phyloP scores from a whole-genome alignment of 768 basidiomycete genomes.

The Xerocomellus intermedius region DNA sequence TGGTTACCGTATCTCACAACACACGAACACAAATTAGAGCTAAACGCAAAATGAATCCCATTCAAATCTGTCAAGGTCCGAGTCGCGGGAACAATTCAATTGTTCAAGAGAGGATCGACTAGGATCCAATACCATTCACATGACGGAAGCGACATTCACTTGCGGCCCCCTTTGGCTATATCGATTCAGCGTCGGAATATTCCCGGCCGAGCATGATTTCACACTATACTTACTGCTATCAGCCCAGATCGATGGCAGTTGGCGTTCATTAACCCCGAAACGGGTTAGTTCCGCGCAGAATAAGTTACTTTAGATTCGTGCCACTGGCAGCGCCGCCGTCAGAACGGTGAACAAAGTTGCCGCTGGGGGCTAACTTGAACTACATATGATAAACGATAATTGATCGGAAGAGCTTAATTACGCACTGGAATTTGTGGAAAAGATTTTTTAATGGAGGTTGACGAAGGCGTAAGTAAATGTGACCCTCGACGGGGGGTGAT shows the following conservation, averaged over 20 bases:
- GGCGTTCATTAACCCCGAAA: background rate
- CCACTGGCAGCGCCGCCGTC: background rate
- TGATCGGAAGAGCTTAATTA: slow-evolving; percentile 1
- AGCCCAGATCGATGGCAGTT: background rate
- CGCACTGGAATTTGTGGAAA: background rate
- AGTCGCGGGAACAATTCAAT: slow-evolving; percentile 2
- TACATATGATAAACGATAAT: background rate
- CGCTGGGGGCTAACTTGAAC: background rate
- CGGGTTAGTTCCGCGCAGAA: background rate
- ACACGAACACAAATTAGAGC: slow-evolving; percentile 3
- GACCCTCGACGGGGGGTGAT: background rate
- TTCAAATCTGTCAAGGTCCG: background rate
- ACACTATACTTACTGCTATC: background rate
- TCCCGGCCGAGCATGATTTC: background rate
- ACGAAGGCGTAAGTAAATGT: too few species aligned
- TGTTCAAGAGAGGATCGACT: background rate
- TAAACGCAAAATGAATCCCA: background rate
- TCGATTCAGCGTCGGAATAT: background rate
- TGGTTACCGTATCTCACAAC: background rate
- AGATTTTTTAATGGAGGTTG: slow-evolving; percentile 1
- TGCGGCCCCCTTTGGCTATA: slow-evolving; percentile 1
- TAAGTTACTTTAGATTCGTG: background rate
- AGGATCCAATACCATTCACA: slow-evolving; percentile 7
- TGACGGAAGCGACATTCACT: slow-evolving; percentile 8
- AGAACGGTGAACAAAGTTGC: background rate